Evolutionary conservation across 148 eudicot genomes (phyloP).

Genomic region (Camellia sinensis): DNA sequence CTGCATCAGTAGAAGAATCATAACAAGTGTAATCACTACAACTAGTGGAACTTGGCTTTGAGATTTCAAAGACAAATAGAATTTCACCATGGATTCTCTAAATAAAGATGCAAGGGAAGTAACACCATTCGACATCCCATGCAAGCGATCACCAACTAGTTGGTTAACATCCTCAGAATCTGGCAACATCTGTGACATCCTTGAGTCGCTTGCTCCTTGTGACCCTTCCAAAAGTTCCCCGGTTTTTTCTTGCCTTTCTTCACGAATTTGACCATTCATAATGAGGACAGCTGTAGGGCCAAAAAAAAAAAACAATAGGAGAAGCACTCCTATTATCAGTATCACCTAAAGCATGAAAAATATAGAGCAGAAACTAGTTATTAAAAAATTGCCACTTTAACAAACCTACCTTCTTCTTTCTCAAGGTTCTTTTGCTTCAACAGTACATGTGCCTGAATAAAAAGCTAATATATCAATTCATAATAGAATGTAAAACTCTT

Average conservation of each 20-base stretch:
- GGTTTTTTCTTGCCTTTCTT: conserved; percentile 26
- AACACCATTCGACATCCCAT: conserved; percentile 22
- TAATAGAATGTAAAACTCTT: conserved; percentile 14
- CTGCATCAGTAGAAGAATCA: conserved; percentile 66
- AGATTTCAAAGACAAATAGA: conserved; percentile 33
- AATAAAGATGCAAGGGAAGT: conserved; percentile 34
- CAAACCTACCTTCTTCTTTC: conserved; percentile 54
- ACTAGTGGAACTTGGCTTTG: conserved; percentile 35
- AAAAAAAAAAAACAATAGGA: background rate
- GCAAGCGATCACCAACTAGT: conserved; percentile 26
- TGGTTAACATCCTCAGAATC: conserved; percentile 24
- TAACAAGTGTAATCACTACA: conserved; percentile 38
- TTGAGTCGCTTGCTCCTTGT: conserved; percentile 26
- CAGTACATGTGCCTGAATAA: conserved; percentile 74
- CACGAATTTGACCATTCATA: conserved; percentile 32
- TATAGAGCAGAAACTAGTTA: background rate
- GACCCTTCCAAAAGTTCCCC: conserved; percentile 29
- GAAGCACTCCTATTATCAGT: background rate
- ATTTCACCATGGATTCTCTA: conserved; percentile 37
- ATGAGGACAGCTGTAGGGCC: conserved; percentile 22
- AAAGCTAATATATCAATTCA: conserved; percentile 8
- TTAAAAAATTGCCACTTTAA: conserved; percentile 7
- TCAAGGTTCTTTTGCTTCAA: conserved; percentile 66
- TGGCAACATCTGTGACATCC: conserved; percentile 18
- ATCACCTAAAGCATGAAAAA: conserved; percentile 10